Conservation (phyloP, 352 stramenopile species). For the Phytophthora constricta region DNA sequence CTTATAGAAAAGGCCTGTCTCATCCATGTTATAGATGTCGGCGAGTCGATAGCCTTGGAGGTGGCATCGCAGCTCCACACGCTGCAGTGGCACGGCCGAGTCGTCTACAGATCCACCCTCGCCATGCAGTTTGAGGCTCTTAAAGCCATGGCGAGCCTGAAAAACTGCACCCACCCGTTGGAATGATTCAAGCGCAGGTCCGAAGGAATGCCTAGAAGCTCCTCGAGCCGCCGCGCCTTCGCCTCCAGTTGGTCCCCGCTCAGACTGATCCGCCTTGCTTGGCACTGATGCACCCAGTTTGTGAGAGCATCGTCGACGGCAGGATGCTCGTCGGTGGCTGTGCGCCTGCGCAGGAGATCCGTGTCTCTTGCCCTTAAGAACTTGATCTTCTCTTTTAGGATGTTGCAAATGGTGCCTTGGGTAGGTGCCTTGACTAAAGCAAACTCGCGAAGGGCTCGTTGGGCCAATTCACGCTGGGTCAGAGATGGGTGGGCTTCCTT, state of each 20-base stretch:
- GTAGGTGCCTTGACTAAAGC: not conserved
- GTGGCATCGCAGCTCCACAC: not conserved
- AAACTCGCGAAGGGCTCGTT: not conserved
- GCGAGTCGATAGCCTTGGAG: not conserved
- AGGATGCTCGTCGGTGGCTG: not conserved
- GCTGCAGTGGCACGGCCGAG: not conserved
- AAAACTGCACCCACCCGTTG: not conserved
- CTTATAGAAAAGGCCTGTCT: constrained; percentile 7
- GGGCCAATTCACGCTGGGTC: not conserved
- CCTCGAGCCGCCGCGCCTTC: not conserved
- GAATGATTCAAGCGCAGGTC: constrained; percentile 4
- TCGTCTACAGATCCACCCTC: not conserved
- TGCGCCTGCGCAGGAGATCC: not conserved
- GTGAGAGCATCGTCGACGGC: not conserved
- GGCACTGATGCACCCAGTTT: constrained; percentile 1
- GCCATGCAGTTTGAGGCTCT: not conserved
- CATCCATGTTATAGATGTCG: constrained; percentile 5
- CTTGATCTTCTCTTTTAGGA: not conserved
- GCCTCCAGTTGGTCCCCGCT: not conserved
- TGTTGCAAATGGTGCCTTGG: constrained; percentile 3
- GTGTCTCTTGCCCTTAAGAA: not conserved
- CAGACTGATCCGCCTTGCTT: not conserved
- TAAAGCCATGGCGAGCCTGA: constrained; percentile 1
- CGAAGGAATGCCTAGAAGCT: not conserved
- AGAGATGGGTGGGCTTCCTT: not conserved